These are phyloP conservation scores for Talaromyces borbonicus DNA, from an alignment of 495 filamentous ascomycete genomes.

Conservation along the genomic window DNA sequence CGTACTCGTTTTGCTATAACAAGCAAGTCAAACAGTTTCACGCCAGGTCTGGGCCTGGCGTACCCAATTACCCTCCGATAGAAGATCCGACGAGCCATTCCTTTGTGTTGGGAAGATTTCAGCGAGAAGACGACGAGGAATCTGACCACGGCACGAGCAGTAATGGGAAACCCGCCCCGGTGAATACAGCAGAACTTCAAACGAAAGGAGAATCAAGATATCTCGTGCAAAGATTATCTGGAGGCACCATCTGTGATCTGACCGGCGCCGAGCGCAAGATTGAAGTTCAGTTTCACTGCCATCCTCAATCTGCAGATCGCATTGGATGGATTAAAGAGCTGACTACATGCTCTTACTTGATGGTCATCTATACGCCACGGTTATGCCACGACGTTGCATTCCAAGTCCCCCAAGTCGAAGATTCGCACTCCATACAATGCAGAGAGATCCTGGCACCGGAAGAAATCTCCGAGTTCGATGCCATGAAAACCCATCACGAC, in stretches of 20 bases:
- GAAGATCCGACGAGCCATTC: slow-evolving; percentile 68
- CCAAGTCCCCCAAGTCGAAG: slow-evolving; percentile 70
- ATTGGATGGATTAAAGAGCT: slow-evolving; percentile 96
- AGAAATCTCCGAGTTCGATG: slow-evolving; percentile 49
- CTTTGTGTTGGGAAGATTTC: slow-evolving; percentile 66
- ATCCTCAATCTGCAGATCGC: slow-evolving; percentile 67
- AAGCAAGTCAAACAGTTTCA: slow-evolving; percentile 86
- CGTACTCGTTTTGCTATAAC: slow-evolving; percentile 91
- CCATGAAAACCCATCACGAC: slow-evolving; percentile 34
- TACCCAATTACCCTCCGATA: slow-evolving; percentile 58
- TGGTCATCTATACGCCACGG: slow-evolving; percentile 88
- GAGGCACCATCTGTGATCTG: slow-evolving; percentile 85
- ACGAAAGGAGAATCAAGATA: slow-evolving; percentile 78
- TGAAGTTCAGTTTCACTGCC: slow-evolving; percentile 91
- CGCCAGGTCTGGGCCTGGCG: slow-evolving; percentile 57
- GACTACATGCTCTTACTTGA: slow-evolving; percentile 85
- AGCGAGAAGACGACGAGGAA: slow-evolving; percentile 14
- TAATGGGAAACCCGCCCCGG: slow-evolving; percentile 20
- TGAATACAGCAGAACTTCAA: slow-evolving; percentile 54
- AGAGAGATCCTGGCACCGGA: slow-evolving; percentile 53
- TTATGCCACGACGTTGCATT: slow-evolving; percentile 92
- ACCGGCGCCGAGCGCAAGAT: slow-evolving; percentile 77
- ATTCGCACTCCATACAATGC: slow-evolving; percentile 70
- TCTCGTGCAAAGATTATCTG: slow-evolving; percentile 75
- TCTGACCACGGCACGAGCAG: slow-evolving; percentile 20